A percentile compares a stretch with the other conserved stretches of the same genome.
Evolutionary conservation across 2,329 filamentous ascomycete genomes (phyloP).

Genomic region (Eurotiales sp.): DNA sequence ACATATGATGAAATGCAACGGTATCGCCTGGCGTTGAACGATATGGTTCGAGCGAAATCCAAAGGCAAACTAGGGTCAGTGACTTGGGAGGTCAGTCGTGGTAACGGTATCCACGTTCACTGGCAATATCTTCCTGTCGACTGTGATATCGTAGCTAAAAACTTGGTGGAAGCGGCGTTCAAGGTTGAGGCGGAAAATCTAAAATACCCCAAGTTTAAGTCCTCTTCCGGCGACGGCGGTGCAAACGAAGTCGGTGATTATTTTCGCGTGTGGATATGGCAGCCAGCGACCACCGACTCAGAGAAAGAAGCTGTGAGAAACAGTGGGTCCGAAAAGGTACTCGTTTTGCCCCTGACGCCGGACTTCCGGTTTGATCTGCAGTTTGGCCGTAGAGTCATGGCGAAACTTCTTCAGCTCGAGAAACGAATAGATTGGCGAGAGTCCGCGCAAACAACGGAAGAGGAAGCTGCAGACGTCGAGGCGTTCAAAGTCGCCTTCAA

Average conservation of each 20-base stretch:
- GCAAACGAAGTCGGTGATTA: conserved; percentile 55
- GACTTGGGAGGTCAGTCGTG: conserved; percentile 87
- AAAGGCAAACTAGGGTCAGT: conserved; percentile 68
- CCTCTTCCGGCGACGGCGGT: conserved; percentile 36
- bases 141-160: conserved; percentile 62
- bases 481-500: conserved; percentile 79
- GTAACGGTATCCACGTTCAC: conserved; percentile 77
- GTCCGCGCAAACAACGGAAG: conserved; percentile 69
- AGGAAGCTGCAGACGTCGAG: conserved; percentile 74
- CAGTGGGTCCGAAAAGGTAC: conserved; percentile 45
- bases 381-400: conserved; percentile 81
- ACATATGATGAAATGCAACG: conserved; percentile 77
- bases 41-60: conserved; percentile 59
- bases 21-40: conserved; percentile 73
- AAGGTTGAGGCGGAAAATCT: conserved; percentile 80
- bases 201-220: conserved; percentile 53
- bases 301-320: conserved; percentile 11
- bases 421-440: conserved; percentile 79
- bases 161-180: conserved; percentile 83
- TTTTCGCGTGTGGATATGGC: conserved; percentile 81
- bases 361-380: conserved; percentile 82
- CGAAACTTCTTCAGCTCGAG: conserved; percentile 80
- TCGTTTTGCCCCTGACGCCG: conserved; percentile 70
- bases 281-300: conserved; percentile 24
- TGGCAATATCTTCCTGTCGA: conserved; percentile 89